These are phyloP conservation scores for Adiantum capillusveneris DNA, from an alignment of 75 land plant species.

Conservation along the genomic window DNA sequence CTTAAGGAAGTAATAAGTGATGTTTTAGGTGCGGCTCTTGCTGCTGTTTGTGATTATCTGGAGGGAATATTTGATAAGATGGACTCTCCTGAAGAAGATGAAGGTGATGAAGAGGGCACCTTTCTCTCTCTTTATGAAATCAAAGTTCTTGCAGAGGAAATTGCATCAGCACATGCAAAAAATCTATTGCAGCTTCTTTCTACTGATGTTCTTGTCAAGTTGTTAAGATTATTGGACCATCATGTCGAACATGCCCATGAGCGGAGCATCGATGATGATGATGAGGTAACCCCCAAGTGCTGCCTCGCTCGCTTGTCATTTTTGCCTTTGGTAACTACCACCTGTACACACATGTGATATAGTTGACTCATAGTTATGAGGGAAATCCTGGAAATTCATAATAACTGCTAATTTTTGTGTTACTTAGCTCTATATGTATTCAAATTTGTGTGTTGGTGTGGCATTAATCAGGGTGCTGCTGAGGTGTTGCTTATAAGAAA, in stretches of 20 bases:
- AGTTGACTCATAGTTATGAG: too few species aligned
- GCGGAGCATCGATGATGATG: slow-evolving; percentile 60
- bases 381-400: too few species aligned
- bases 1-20: neutral
- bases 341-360: neutral
- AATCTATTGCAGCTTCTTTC: slow-evolving; percentile 59
- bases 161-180: slow-evolving; percentile 57
- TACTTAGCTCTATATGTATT: too few species aligned
- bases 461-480: too few species aligned
- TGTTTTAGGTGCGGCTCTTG: slow-evolving; percentile 37
- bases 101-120: slow-evolving; percentile 39
- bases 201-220: slow-evolving; percentile 53
- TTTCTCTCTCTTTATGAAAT: slow-evolving; percentile 56
- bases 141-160: slow-evolving; percentile 54
- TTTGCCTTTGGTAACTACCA: neutral
- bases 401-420: too few species aligned
- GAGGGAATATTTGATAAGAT: slow-evolving; percentile 71
- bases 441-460: neutral
- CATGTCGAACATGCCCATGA: slow-evolving; percentile 74
- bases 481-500: too few species aligned
- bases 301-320: slow-evolving; percentile 13
- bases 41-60: slow-evolving; percentile 45
- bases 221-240: slow-evolving; percentile 66
- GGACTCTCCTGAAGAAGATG: slow-evolving; percentile 55
- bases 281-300: too few species aligned